Evolutionary conservation across 306 rosid species (phyloP).

Genomic region (Medicago lupulina): DNA sequence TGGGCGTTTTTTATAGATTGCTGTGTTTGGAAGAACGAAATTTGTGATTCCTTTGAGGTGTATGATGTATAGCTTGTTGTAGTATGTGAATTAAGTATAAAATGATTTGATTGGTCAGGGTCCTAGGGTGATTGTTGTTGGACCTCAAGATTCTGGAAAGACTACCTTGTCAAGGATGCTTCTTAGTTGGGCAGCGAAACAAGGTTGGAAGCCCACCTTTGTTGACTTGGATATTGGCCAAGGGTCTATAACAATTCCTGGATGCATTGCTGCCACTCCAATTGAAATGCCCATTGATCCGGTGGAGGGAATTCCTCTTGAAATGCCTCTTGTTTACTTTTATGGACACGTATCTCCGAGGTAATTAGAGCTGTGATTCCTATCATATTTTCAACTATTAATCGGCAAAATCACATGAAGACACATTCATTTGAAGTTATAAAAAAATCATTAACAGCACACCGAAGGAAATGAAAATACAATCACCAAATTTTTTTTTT

Average conservation of each 20-base stretch:
- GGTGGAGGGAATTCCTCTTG: constrained; percentile 93
- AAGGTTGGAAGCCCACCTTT: constrained; percentile 93
- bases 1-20: neutral
- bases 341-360: constrained; percentile 87
- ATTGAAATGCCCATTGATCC: constrained; percentile 97
- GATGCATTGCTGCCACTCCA: constrained; percentile 94
- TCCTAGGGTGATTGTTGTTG: constrained; percentile 97
- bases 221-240: constrained; percentile 98
- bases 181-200: constrained; percentile 98
- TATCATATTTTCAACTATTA: constrained; percentile 18
- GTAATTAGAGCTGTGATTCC: constrained; percentile 45
- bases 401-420: neutral
- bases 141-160: constrained; percentile 93
- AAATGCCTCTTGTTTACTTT: constrained; percentile 92
- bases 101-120: constrained; percentile 61
- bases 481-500: constrained; percentile 31
- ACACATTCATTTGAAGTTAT: constrained; percentile 22
- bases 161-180: constrained; percentile 92
- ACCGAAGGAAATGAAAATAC: constrained; percentile 28
- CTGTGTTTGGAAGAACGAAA: neutral
- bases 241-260: constrained; percentile 93
- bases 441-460: constrained; percentile 23
- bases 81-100: constrained; percentile 26
- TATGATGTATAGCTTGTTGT: constrained; percentile 19
- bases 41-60: constrained; percentile 2